Base-by-base conservation (phyloP, 768 basidiomycete genomes). In the Paxillus rubicundulus region DNA sequence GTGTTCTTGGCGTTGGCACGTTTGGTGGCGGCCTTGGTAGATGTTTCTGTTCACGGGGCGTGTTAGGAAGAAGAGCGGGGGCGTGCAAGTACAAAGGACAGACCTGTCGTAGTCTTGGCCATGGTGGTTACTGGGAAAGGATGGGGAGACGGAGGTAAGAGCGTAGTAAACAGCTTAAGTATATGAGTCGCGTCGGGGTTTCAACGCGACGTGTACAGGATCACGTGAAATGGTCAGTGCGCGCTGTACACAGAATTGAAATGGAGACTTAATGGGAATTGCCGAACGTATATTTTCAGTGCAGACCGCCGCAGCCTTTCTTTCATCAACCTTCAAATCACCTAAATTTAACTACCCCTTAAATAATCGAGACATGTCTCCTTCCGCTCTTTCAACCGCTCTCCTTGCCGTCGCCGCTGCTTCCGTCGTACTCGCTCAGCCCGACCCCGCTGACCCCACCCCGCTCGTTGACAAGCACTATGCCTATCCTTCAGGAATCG, bases 11-110 rank as follows among this genome's bases (percentile, higher is more conserved):
- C 66, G 44, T 76, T 82, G 48, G 79, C 78, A 3, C 73, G 63
- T 61, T 79, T 81, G 8, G 81, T 81, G n/a, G 82, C 81, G 1
- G 76, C 59, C 70, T 82, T 84, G 44, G 80, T 80, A 54, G 72
- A 74, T 6, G 78, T 80, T 49, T 68, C 82, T 82, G 49, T n/a
- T 16, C n/a, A 33, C 12, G 38, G 14, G 3, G 24, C 5, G 24
- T 24, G 41, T 52, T 56, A 53, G 61, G n/a, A 27, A 4, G 33
- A 46, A 21, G 2, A 24, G 24, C 42, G 6, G 13, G 38, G 20
- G 6, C 32, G 16, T 3, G 24, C 24, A 13, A 13, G 17, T 16
- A 17, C 27, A 39, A 28, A 5, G 18, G 32, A 63, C 72, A 14
- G 49, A 80, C 82, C 77, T 49, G 80, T 79, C 10, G 74, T 63